Evolutionary conservation across 2,329 filamentous ascomycete genomes (phyloP).

Genomic region (Sphaceloma murrayae): DNA sequence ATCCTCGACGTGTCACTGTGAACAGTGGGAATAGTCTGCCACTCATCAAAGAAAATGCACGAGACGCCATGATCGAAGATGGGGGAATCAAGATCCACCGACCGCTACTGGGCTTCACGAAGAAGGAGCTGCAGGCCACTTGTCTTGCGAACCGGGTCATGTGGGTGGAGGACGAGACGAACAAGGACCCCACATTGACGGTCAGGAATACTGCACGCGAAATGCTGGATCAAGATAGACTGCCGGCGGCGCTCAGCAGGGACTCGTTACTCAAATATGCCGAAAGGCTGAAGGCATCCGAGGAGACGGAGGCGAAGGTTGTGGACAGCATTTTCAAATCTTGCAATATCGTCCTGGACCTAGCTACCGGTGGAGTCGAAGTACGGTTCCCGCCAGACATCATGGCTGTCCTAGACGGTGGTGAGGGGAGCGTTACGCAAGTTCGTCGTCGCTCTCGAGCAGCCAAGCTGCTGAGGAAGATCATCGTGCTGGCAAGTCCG

Average conservation of each 20-base stretch:
- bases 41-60: background rate
- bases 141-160: conserved; percentile 57
- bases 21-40: no score
- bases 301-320: conserved; percentile 40
- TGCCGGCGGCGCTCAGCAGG: conserved; percentile 63
- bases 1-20: conserved; percentile 23
- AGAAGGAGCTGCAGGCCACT: conserved; percentile 63
- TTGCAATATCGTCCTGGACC: conserved; percentile 38
- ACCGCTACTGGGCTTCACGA: conserved; percentile 60
- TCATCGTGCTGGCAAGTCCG: conserved; percentile 43
- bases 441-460: conserved; percentile 27
- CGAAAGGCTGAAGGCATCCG: conserved; percentile 40
- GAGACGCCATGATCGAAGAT: conserved; percentile 40
- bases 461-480: conserved; percentile 38
- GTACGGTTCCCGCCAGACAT: conserved; percentile 17
- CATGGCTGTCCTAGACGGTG: background rate
- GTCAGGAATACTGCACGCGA: conserved; percentile 70
- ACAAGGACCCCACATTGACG: conserved; percentile 66
- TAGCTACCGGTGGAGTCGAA: conserved; percentile 26
- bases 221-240: conserved; percentile 46
- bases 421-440: no score
- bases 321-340: conserved; percentile 47
- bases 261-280: conserved; percentile 54
- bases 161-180: conserved; percentile 83
- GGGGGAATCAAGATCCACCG: conserved; percentile 59